phyloP scores from a whole-genome alignment of 2,329 filamentous ascomycete genomes.

The Fusarium guadeloupense region DNA sequence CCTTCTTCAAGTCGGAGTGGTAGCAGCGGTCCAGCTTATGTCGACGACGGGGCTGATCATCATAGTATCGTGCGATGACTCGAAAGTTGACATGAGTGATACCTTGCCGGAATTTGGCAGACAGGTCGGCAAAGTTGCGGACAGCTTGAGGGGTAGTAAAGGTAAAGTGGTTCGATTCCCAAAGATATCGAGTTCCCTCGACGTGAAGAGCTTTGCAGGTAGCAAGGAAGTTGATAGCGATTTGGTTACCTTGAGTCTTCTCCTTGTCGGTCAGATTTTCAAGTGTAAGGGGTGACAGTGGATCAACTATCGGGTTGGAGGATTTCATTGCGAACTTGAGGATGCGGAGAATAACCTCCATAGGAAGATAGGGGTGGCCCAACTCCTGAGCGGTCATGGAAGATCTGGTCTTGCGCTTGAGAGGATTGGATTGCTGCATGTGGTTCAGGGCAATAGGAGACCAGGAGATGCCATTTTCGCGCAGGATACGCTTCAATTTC shows the following conservation, averaged over 20 bases:
- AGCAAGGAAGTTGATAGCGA: constrained; percentile 63
- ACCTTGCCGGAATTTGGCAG: constrained; percentile 52
- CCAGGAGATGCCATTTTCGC: constrained; percentile 63
- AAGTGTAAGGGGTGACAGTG: constrained; percentile 55
- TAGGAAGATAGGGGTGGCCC: constrained; percentile 57
- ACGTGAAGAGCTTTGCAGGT: constrained; percentile 60
- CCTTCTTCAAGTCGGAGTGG: constrained; percentile 54
- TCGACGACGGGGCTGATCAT: constrained; percentile 55
- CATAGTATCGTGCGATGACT: constrained; percentile 65
- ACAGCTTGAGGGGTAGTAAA: constrained; percentile 64
- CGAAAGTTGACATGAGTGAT: constrained; percentile 61
- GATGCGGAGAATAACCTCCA: constrained; percentile 62
- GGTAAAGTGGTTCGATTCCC: constrained; percentile 62
- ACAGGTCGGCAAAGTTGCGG: constrained; percentile 59
- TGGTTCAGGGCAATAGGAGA: constrained; percentile 51
- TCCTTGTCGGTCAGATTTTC: constrained; percentile 57
- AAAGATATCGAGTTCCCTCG: constrained; percentile 61
- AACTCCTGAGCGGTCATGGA: constrained; percentile 44
- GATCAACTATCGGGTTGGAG: constrained; percentile 61
- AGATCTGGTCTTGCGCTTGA: constrained; percentile 48
- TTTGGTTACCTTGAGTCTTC: constrained; percentile 55
- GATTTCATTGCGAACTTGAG: constrained; percentile 62
- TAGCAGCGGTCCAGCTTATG: constrained; percentile 55
- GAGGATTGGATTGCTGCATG: constrained; percentile 45
- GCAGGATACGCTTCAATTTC: constrained; percentile 60